These are phyloP conservation scores for Cryomyces minteri DNA, from an alignment of 495 filamentous ascomycete genomes.

Conservation along the genomic window DNA sequence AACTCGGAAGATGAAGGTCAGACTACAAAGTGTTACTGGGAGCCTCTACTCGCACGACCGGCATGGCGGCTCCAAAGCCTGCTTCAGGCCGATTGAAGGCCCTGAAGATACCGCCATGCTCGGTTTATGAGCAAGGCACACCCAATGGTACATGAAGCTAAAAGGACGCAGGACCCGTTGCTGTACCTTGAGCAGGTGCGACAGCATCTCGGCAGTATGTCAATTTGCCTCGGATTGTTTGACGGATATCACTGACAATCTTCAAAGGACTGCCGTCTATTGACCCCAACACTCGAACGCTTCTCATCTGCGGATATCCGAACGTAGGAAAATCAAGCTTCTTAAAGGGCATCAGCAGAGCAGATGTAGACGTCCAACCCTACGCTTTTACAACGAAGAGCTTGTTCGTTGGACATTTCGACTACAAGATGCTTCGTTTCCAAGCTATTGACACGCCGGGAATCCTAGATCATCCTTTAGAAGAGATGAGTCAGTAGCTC, in stretches of 20 bases:
- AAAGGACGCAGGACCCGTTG: conserved; percentile 42
- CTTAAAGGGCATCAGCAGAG: conserved; percentile 74
- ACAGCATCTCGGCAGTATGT: conserved; percentile 59
- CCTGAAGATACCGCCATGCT: too few species aligned
- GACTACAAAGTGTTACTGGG: too few species aligned
- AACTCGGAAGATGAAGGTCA: conserved; percentile 58
- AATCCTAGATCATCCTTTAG: conserved; percentile 90
- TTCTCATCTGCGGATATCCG: conserved; percentile 91
- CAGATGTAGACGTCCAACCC: conserved; percentile 94
- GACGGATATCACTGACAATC: too few species aligned
- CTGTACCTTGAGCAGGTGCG: conserved; percentile 94
- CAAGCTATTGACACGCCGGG: conserved; percentile 82
- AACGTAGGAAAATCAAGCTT: conserved; percentile 97
- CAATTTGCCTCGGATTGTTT: too few species aligned
- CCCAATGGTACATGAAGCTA: too few species aligned
- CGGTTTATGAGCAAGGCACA: too few species aligned
- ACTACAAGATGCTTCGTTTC: conserved; percentile 95
- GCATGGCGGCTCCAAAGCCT: too few species aligned
- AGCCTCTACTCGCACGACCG: too few species aligned
- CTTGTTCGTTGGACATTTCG: conserved; percentile 93
- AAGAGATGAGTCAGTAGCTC: conserved; percentile 58
- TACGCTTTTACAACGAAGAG: conserved; percentile 98
- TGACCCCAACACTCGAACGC: conserved; percentile 86
- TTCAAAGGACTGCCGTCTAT: conserved; percentile 70
- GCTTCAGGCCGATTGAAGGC: too few species aligned